A percentile compares a stretch with the other conserved stretches of the same genome.
These are phyloP conservation scores for Fragilariopsis cylindrus DNA, from an alignment of 108 stramenopile genomes.

Conservation along the genomic window DNA sequence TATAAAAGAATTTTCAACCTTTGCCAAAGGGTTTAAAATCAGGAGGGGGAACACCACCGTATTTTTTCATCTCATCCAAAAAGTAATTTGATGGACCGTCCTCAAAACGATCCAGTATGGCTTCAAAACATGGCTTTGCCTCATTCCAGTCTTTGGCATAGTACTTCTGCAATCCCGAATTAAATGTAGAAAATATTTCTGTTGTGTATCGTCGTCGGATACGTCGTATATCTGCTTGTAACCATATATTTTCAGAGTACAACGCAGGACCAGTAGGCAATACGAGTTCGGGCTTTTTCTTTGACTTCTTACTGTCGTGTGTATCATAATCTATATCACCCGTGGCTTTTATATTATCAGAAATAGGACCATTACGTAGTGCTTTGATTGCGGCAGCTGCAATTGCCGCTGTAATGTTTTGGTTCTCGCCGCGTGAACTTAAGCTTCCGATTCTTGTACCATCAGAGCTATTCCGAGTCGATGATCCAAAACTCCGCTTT, in stretches of 20 bases:
- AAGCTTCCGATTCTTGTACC: not conserved
- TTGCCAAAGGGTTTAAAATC: constrained; percentile 46
- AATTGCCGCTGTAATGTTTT: constrained; percentile 5
- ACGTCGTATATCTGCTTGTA: constrained; percentile 58
- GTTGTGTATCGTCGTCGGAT: constrained; percentile 69
- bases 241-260: constrained; percentile 68
- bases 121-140: constrained; percentile 60
- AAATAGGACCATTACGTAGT: not conserved
- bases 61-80: constrained; percentile 58
- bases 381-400: constrained; percentile 8
- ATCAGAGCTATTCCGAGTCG: not conserved
- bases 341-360: not conserved
- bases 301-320: not conserved
- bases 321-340: too few species aligned
- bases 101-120: constrained; percentile 56
- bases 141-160: constrained; percentile 69
- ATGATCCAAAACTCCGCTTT: not conserved
- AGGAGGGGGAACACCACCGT: constrained; percentile 61
- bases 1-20: not conserved
- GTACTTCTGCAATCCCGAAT: constrained; percentile 66
- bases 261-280: constrained; percentile 60
- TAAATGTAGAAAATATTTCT: constrained; percentile 69
- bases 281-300: constrained; percentile 35
- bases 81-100: constrained; percentile 82
- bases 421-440: not conserved